These are phyloP conservation scores for Colletotrichum higginsianum DNA, from an alignment of 2,329 filamentous ascomycete species.

Conservation along the genomic window DNA sequence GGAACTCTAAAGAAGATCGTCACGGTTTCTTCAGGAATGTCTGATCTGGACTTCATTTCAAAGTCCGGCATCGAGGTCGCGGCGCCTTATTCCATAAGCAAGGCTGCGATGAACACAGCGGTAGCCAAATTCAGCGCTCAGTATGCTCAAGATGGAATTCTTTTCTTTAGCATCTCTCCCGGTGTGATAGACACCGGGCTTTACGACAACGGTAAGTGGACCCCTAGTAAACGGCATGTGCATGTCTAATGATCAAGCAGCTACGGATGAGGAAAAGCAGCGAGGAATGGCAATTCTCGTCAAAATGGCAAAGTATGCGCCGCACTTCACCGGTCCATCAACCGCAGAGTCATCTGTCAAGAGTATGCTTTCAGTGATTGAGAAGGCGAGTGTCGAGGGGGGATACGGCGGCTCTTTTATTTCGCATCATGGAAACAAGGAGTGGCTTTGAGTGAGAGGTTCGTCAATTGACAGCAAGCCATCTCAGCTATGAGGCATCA, in stretches of 20 bases:
- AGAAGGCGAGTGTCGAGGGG: not conserved
- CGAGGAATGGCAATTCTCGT: not conserved
- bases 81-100: constrained; percentile 62
- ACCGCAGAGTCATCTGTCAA: not conserved
- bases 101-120: constrained; percentile 67
- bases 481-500: too few relatives aligned
- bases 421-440: not conserved
- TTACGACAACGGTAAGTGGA: constrained; percentile 45
- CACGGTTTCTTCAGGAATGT: constrained; percentile 63
- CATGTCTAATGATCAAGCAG: not conserved
- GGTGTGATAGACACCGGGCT: constrained; percentile 64
- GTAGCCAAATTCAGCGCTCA: constrained; percentile 67
- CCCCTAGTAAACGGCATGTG: too few relatives aligned
- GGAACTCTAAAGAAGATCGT: constrained; percentile 69
- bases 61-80: constrained; percentile 52
- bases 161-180: constrained; percentile 67
- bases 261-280: not conserved
- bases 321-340: not conserved
- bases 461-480: too few relatives aligned
- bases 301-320: not conserved
- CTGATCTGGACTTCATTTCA: constrained; percentile 61
- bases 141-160: constrained; percentile 64
- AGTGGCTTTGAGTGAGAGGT: not conserved
- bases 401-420: not conserved
- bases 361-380: not conserved